A percentile compares a stretch with the other conserved stretches of the same genome.
These are phyloP conservation scores for Leccinum insolens DNA, from an alignment of 1,284 basidiomycete species.

Conservation along the genomic window DNA sequence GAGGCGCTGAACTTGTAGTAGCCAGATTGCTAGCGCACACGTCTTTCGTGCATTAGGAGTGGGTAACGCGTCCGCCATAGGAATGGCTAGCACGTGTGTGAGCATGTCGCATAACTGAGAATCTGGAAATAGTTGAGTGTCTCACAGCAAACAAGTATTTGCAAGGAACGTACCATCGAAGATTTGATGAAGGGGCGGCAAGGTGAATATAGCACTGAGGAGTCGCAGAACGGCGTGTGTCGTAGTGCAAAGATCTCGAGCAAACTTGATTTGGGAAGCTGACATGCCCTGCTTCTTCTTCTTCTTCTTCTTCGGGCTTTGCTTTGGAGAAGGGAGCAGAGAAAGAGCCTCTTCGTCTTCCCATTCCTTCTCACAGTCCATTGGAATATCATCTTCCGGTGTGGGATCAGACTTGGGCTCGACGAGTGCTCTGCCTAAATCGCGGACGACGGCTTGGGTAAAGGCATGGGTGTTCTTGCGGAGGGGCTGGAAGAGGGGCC, in stretches of 20 bases:
- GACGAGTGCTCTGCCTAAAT: constrained; percentile 62
- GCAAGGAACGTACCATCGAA: constrained; percentile 57
- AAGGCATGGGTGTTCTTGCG: constrained; percentile 53
- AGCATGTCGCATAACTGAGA: constrained; percentile 60
- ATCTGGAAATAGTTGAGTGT: constrained; percentile 43
- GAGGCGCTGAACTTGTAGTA: constrained; percentile 69
- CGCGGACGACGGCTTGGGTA: constrained; percentile 57
- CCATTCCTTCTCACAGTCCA: constrained; percentile 27
- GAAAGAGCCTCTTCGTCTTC: constrained; percentile 33
- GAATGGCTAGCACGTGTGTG: constrained; percentile 66
- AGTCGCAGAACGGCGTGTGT: constrained; percentile 69
- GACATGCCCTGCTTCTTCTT: constrained; percentile 54
- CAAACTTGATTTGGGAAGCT: constrained; percentile 74
- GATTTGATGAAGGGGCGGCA: constrained; percentile 57
- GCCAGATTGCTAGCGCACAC: constrained; percentile 71
- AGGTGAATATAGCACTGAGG: constrained; percentile 58
- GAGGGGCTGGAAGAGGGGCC: constrained; percentile 72
- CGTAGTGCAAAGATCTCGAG: constrained; percentile 72
- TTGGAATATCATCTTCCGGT: constrained; percentile 32
- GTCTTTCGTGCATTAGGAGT: constrained; percentile 84
- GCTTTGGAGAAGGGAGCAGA: constrained; percentile 52
- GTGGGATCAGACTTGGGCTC: constrained; percentile 47
- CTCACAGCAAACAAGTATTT: background rate
- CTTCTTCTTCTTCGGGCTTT: constrained; percentile 55
- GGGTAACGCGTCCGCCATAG: constrained; percentile 64